phyloP scores from a whole-genome alignment of 805 yeast species.

The Groenewaldozyma tartarivorans region DNA sequence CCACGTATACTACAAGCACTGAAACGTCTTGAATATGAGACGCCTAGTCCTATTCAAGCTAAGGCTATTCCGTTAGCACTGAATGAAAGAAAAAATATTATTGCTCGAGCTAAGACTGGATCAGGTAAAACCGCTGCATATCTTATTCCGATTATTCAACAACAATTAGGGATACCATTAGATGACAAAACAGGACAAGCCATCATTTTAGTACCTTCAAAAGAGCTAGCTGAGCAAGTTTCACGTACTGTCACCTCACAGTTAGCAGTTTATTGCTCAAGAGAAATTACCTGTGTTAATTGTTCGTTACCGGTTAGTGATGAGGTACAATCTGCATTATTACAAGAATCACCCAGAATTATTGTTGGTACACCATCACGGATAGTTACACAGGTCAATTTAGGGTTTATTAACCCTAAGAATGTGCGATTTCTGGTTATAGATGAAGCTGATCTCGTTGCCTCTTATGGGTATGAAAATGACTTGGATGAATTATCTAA shows the following conservation, averaged over 20 bases:
- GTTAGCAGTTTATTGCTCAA: conserved; percentile 62
- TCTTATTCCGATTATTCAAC: conserved; percentile 73
- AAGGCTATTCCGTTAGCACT: conserved; percentile 88
- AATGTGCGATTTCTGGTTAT: conserved; percentile 64
- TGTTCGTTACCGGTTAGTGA: conserved; percentile 58
- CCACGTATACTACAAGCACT: conserved; percentile 78
- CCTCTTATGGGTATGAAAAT: conserved; percentile 84
- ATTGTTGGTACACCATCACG: conserved; percentile 83
- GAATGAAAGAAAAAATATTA: conserved; percentile 81
- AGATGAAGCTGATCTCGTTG: conserved; percentile 89
- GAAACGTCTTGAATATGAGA: conserved; percentile 64
- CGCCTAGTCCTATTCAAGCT: conserved; percentile 87
- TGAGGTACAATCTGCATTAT: conserved; percentile 58
- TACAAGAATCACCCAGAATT: conserved; percentile 69
- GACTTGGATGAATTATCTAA: conserved; percentile 63
- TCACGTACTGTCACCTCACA: conserved; percentile 50
- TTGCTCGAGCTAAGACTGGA: conserved; percentile 92
- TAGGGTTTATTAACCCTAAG: conserved; percentile 40
- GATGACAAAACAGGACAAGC: conserved; percentile 33
- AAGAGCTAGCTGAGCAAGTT: conserved; percentile 86
- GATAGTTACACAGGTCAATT: conserved; percentile 41
- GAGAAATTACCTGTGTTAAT: conserved; percentile 54
- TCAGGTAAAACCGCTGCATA: conserved; percentile 94
- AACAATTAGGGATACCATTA: conserved; percentile 13
- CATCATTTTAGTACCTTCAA: conserved; percentile 82